phyloP scores from a whole-genome alignment of 2,329 filamentous ascomycete genomes.

The Tolypocladium ovalisporum region DNA sequence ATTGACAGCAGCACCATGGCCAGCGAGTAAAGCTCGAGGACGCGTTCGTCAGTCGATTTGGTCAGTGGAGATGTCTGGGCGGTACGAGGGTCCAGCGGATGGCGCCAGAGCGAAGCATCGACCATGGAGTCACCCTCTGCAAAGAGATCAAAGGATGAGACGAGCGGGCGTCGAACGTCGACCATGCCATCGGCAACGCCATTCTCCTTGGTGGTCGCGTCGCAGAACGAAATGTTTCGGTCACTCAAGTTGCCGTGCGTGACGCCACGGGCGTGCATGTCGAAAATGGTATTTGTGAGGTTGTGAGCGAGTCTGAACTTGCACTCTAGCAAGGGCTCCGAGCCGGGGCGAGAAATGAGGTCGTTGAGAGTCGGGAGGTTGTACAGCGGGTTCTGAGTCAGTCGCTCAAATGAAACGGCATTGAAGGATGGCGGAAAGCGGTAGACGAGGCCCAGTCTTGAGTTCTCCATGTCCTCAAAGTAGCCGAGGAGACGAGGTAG shows the following conservation, averaged over 20 bases:
- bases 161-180: constrained; percentile 56
- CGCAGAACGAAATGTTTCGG: constrained; percentile 57
- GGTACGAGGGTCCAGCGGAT: constrained; percentile 50
- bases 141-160: constrained; percentile 69
- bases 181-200: constrained; percentile 34
- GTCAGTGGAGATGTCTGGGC: constrained; percentile 35
- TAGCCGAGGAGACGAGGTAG: constrained; percentile 54
- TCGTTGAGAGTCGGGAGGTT: constrained; percentile 43
- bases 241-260: constrained; percentile 61
- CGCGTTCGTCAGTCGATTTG: constrained; percentile 42
- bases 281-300: constrained; percentile 60
- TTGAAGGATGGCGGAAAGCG: constrained; percentile 58
- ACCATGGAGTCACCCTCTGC: constrained; percentile 13
- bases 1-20: constrained; percentile 65
- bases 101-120: constrained; percentile 32
- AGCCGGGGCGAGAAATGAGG: constrained; percentile 38
- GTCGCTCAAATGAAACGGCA: constrained; percentile 40
- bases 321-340: constrained; percentile 59
- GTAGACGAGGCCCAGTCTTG: constrained; percentile 65
- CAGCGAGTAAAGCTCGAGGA: constrained; percentile 61
- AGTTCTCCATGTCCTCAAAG: constrained; percentile 61
- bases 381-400: constrained; percentile 37
- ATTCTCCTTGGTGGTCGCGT: constrained; percentile 28
- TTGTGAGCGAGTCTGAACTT: constrained; percentile 68
- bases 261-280: constrained; percentile 58